Evolutionary conservation across 202 grass and related monocot genomes (phyloP).

Genomic region (Panicum virgatum): DNA sequence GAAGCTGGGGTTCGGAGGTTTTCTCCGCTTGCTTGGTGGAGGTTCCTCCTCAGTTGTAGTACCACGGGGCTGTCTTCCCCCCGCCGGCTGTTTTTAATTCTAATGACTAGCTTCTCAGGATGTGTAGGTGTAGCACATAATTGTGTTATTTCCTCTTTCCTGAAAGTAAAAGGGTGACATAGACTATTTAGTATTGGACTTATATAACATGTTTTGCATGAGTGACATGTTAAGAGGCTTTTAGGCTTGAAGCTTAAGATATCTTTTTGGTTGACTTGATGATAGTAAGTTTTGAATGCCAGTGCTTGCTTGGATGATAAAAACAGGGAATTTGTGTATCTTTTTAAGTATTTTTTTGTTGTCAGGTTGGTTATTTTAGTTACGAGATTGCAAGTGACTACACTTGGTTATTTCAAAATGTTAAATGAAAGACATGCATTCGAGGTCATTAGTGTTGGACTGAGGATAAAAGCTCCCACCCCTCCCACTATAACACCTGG

Average conservation of each 20-base stretch:
- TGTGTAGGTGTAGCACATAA: neutral
- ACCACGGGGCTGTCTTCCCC: too few relatives aligned
- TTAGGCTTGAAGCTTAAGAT: neutral
- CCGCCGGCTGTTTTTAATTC: too few relatives aligned
- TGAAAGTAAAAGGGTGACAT: neutral
- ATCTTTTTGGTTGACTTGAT: neutral
- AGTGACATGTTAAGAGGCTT: neutral
- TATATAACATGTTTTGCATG: neutral
- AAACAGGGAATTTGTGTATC: neutral
- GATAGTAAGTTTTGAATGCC: neutral
- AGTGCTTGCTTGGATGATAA: neutral
- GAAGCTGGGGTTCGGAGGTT: too few relatives aligned
- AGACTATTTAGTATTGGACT: neutral
- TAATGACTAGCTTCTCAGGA: neutral
- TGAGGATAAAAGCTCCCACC: too few relatives aligned
- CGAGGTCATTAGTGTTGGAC: too few relatives aligned
- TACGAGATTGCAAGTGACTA: neutral
- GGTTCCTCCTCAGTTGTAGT: too few relatives aligned
- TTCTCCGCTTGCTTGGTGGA: too few relatives aligned
- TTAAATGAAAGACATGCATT: neutral
- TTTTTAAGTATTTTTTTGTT: neutral
- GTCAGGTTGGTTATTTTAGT: neutral
- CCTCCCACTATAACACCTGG: too few relatives aligned
- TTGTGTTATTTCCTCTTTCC: neutral
- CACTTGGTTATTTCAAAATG: conserved; percentile 2